Evolutionary conservation across 192 early-diverging fungal species (phyloP).

Genomic region (Pilaira anomala): DNA sequence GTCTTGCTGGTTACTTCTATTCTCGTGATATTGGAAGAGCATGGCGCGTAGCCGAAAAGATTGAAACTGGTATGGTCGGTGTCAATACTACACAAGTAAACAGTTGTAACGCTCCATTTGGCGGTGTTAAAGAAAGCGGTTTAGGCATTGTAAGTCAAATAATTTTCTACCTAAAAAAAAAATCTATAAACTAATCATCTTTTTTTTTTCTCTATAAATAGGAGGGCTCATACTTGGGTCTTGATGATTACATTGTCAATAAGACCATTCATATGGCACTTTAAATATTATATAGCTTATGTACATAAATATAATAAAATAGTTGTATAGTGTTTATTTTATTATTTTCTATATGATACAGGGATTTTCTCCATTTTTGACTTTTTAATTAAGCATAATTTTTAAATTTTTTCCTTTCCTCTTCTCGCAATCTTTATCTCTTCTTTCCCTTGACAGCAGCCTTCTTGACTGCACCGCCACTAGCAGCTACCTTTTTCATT

Average conservation of each 20-base stretch:
- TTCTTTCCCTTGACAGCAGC: conserved; percentile 28
- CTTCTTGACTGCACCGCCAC: conserved; percentile 19
- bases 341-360: too few relatives aligned
- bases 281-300: too few relatives aligned
- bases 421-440: too few relatives aligned
- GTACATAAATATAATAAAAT: too few relatives aligned
- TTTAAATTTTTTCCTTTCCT: not conserved
- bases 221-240: conserved; percentile 60
- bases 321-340: too few relatives aligned
- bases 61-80: conserved; percentile 91
- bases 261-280: conserved; percentile 61
- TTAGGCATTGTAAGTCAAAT: conserved; percentile 61
- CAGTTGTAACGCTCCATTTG: conserved; percentile 59
- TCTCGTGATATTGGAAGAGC: conserved; percentile 68
- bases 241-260: conserved; percentile 64
- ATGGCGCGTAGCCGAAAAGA: conserved; percentile 74
- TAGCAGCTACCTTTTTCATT: conserved; percentile 35
- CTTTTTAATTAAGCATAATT: too few relatives aligned
- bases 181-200: not conserved
- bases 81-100: conserved; percentile 71
- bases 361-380: too few relatives aligned
- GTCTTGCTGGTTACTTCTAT: conserved; percentile 84
- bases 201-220: not conserved
- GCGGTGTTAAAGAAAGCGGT: conserved; percentile 73
- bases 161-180: not conserved